Conservation (phyloP, 2,329 filamentous ascomycete species). For the Colletotrichum sublineola region DNA sequence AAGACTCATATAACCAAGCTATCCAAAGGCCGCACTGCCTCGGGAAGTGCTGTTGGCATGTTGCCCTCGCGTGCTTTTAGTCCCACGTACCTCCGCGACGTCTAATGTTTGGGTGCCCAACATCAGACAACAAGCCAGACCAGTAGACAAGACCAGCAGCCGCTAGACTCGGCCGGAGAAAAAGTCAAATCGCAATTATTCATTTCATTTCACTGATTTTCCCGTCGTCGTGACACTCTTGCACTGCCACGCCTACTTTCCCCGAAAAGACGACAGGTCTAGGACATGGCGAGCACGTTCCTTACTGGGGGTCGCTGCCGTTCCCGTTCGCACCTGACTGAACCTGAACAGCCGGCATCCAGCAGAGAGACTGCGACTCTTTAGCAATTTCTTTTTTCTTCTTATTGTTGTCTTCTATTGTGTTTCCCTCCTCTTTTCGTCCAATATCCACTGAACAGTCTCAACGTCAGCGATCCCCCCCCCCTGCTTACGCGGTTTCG, state of each 20-base stretch:
- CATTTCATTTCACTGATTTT: background rate
- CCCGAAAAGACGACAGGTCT: background rate
- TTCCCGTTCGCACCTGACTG: background rate
- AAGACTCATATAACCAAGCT: slow-evolving; percentile 16
- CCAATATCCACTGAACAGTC: slow-evolving; percentile 20
- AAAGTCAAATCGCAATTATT: too few relatives aligned
- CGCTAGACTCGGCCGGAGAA: slow-evolving; percentile 14
- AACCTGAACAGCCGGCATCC: slow-evolving; percentile 26
- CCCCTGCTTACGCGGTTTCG: slow-evolving; percentile 25
- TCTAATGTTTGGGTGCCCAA: slow-evolving; percentile 27
- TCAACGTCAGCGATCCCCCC: slow-evolving; percentile 30
- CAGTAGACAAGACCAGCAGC: slow-evolving; percentile 11
- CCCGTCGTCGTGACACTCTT: slow-evolving; percentile 25
- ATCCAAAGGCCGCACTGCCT: background rate
- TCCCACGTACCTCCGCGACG: slow-evolving; percentile 33
- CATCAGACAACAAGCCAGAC: slow-evolving; percentile 22
- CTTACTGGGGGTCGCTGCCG: slow-evolving; percentile 13
- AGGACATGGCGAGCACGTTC: slow-evolving; percentile 21
- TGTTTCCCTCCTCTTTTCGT: background rate
- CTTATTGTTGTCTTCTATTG: background rate
- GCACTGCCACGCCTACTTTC: slow-evolving; percentile 33
- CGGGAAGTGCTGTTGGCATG: slow-evolving; percentile 13
- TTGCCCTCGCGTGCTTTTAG: slow-evolving; percentile 16
- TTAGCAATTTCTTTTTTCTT: slow-evolving; percentile 2
- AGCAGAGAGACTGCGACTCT: slow-evolving; percentile 1